Evolutionary conservation across 495 filamentous ascomycete genomes (phyloP).

Genomic region (Neurospora sublineolata): DNA sequence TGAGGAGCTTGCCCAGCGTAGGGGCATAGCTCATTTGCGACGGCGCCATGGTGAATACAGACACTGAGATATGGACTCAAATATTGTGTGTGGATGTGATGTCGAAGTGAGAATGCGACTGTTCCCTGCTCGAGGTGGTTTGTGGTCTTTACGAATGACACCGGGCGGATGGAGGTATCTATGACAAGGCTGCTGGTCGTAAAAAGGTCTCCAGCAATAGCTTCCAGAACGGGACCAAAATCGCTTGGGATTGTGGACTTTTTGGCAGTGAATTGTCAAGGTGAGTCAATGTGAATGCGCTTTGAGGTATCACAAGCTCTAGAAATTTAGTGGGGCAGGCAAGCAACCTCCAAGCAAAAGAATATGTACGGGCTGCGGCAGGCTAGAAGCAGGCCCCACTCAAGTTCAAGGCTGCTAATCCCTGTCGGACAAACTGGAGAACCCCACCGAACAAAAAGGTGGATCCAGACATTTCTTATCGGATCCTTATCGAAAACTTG

Average conservation of each 20-base stretch:
- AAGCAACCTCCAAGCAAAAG: not conserved
- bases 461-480: not conserved
- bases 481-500: not conserved
- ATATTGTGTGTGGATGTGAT: not conserved
- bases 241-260: not conserved
- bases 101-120: not conserved
- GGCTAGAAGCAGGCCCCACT: not conserved
- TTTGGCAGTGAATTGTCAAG: not conserved
- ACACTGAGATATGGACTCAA: not conserved
- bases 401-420: not conserved
- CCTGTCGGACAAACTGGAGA: not conserved
- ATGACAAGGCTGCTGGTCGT: not conserved
- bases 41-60: conserved; percentile 32
- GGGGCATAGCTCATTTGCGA: conserved; percentile 44
- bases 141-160: not conserved
- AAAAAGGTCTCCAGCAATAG: not conserved
- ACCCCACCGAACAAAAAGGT: not conserved
- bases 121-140: not conserved
- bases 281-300: not conserved
- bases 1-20: conserved; percentile 62
- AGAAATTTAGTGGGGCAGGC: not conserved
- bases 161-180: not conserved
- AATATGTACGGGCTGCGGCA: not conserved
- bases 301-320: not conserved
- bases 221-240: not conserved